Base-by-base conservation (phyloP, 1,284 basidiomycete genomes). In the Mycena citricolor region DNA sequence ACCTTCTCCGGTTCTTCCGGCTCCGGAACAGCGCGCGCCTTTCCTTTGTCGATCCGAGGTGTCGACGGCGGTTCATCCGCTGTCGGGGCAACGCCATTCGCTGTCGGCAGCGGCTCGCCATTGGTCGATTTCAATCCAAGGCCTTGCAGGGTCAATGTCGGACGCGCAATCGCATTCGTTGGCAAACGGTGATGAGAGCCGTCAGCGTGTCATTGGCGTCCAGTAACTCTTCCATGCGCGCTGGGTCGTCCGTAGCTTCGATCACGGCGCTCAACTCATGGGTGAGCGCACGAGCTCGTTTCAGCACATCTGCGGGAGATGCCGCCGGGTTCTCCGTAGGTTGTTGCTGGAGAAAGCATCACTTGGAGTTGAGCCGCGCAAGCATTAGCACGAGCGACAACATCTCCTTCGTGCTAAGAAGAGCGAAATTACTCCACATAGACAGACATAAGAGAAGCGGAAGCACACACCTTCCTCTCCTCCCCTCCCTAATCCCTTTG, bases 21-120 rank as follows among this genome's bases (percentile, higher is more conserved):
- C 52, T 81, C 81, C 0, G 81, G 83, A 40, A 77, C 72, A 5
- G 86, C 84, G 42, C 73, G 74, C 14, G 71, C 77, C 60, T 89
- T 89, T 44, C 86, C 87, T 60, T 89, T 90, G 62, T 89, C 83
- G 11, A 83, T 59, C 30, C 73, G 73, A 0, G 84, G 84, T 10
- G 83, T 86, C 22, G 72, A 66, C 8, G 71, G 75, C 12, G 63
- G 62, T 10, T 65, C 62, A 2, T 72, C 70, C 22, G 71, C 66
- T 6, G 57, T 61, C 43, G 57, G 28, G 26, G 17, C 45, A 42
- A 48, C 45, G 21, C 49, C 57, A 37, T 52, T 55, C 24, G 37
- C 31, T 1, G n/a, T 25, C 37, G 5, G 31, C 28, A 16, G 14
- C 48, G 8, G 17, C 26, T 37, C 37, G 8, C 40, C 49, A 4